Evolutionary conservation across 2,329 filamentous ascomycete genomes (phyloP).

Genomic region (Talaromyces sp.): DNA sequence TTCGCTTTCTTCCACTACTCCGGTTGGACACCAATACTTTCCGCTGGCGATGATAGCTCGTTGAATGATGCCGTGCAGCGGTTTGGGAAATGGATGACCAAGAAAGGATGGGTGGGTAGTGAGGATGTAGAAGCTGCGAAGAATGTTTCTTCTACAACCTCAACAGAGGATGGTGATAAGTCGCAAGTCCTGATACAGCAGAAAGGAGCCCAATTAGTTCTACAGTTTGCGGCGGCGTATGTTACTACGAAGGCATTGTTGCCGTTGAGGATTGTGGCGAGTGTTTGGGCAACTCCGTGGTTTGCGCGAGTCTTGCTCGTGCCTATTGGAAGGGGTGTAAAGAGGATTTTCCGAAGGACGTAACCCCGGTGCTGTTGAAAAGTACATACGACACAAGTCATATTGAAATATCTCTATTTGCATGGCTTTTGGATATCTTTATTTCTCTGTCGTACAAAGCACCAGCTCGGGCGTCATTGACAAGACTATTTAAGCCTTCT

Average conservation of each 20-base stretch:
- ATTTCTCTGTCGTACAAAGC: constrained; percentile 15
- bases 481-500: constrained; percentile 62
- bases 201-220: constrained; percentile 54
- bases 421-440: constrained; percentile 13
- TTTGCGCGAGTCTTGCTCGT: constrained; percentile 69
- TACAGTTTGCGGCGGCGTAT: constrained; percentile 82
- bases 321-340: constrained; percentile 45
- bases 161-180: constrained; percentile 27
- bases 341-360: constrained; percentile 39
- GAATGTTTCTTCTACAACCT: constrained; percentile 23
- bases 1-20: constrained; percentile 78
- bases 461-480: constrained; percentile 11
- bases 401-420: constrained; percentile 19
- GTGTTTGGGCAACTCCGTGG: constrained; percentile 89
- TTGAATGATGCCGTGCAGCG: constrained; percentile 63
- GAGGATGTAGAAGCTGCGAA: constrained; percentile 48
- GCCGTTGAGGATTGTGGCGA: constrained; percentile 71
- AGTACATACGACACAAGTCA: neutral
- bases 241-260: constrained; percentile 83
- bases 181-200: constrained; percentile 26
- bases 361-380: constrained; percentile 17
- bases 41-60: constrained; percentile 31
- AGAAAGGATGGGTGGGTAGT: constrained; percentile 73
- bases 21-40: constrained; percentile 65
- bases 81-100: constrained; percentile 73